These are phyloP conservation scores for Alnus glutinosa DNA, from an alignment of 306 rosid genomes.

Conservation along the genomic window DNA sequence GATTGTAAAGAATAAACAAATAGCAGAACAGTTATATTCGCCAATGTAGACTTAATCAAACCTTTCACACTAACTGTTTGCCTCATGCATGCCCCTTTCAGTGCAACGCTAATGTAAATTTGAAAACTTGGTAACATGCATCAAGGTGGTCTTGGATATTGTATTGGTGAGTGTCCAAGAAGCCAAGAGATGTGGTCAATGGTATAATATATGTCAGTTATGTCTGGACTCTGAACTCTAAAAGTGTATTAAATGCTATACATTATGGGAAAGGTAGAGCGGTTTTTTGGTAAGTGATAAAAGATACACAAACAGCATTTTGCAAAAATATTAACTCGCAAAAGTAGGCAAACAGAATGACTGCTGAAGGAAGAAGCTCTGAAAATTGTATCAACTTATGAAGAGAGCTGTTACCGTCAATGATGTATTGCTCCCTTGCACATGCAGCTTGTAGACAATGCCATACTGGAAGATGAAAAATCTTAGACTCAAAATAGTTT, in stretches of 20 bases:
- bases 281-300: not conserved
- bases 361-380: not conserved
- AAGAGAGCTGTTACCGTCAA: slow-evolving; percentile 59
- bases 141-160: too few species aligned
- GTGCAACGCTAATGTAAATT: not conserved
- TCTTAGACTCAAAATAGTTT: slow-evolving; percentile 82
- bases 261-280: not conserved
- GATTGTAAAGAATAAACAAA: not conserved
- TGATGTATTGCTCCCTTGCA: slow-evolving; percentile 64
- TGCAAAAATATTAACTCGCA: not conserved
- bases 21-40: not conserved
- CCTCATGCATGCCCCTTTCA: not conserved
- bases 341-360: not conserved
- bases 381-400: not conserved
- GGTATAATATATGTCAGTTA: not conserved
- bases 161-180: not conserved
- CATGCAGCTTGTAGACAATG: slow-evolving; percentile 75
- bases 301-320: not conserved
- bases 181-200: not conserved
- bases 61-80: not conserved
- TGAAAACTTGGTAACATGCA: not conserved
- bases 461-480: slow-evolving; percentile 97
- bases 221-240: not conserved
- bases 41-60: not conserved
- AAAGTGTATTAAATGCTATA: not conserved